These are phyloP conservation scores for Lachnum nothofagi DNA, from an alignment of 2,329 filamentous ascomycete genomes.

Conservation along the genomic window DNA sequence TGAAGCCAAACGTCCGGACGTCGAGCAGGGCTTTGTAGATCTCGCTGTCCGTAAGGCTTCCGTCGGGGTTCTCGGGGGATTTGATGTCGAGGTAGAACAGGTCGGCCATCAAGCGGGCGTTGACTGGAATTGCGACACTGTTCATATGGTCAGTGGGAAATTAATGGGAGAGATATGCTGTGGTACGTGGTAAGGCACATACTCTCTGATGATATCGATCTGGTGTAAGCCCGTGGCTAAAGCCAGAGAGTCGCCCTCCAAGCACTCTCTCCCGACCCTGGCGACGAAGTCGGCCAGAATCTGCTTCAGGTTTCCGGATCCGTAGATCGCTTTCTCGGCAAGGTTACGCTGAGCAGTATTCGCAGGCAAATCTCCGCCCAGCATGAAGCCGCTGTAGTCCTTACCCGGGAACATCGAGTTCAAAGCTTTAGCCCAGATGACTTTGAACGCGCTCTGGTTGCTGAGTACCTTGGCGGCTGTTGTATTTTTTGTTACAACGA, in stretches of 20 bases:
- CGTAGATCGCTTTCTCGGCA: background rate
- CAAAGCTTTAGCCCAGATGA: background rate
- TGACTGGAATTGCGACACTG: background rate
- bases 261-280: background rate
- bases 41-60: background rate
- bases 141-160: too few species aligned
- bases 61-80: slow-evolving; percentile 32
- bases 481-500: slow-evolving; percentile 41
- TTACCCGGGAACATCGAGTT: background rate
- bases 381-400: background rate
- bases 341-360: background rate
- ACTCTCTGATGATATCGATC: background rate
- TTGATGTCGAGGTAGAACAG: slow-evolving; percentile 41
- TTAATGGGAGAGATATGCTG: background rate
- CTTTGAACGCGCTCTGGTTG: background rate
- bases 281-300: background rate
- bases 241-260: background rate
- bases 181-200: background rate
- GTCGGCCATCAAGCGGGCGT: slow-evolving; percentile 15
- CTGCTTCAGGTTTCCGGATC: background rate
- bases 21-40: slow-evolving; percentile 47
- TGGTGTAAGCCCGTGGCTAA: background rate
- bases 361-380: background rate
- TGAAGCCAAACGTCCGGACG: slow-evolving; percentile 58
- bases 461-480: background rate